These are phyloP conservation scores for Alternaria novae-zelandiae DNA, from an alignment of 2,329 filamentous ascomycete genomes.

Conservation along the genomic window DNA sequence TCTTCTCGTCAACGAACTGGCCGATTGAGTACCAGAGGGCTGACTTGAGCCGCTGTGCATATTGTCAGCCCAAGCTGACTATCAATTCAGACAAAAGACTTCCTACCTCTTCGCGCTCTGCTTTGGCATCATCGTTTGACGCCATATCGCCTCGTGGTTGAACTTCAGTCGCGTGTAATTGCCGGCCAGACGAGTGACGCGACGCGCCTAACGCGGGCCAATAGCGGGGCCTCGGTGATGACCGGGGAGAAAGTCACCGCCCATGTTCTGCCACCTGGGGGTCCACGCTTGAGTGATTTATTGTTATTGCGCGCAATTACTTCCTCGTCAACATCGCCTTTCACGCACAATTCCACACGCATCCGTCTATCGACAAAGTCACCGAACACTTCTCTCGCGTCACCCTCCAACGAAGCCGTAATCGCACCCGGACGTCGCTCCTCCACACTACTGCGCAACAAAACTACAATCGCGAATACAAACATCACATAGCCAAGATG, in stretches of 20 bases:
- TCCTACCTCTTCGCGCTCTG: conserved; percentile 43
- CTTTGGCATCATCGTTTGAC: conserved; percentile 29
- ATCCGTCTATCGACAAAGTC: not conserved
- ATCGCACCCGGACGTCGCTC: not conserved
- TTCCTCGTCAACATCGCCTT: not conserved
- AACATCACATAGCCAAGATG: conserved; percentile 12
- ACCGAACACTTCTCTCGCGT: not conserved
- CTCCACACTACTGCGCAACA: not conserved
- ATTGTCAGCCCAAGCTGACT: not conserved
- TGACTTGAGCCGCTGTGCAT: conserved; percentile 55
- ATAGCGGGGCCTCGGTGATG: conserved; percentile 26
- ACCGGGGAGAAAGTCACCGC: conserved; percentile 12
- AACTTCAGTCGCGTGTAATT: not conserved
- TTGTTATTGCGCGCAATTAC: conserved; percentile 3
- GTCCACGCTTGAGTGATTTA: conserved; percentile 18
- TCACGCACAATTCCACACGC: not conserved
- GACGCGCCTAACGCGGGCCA: conserved; percentile 23
- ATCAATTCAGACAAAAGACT: not conserved
- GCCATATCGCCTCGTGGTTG: conserved; percentile 28
- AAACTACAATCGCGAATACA: not conserved
- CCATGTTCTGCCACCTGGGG: conserved; percentile 13
- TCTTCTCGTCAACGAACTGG: conserved; percentile 83
- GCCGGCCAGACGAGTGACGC: conserved; percentile 12
- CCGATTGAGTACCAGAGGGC: conserved; percentile 52
- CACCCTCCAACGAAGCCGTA: not conserved